Evolutionary conservation across 2,329 filamentous ascomycete species (phyloP), one percentile per base, ranked within the genome.

Genomic region (Trichoderma breve): DNA sequence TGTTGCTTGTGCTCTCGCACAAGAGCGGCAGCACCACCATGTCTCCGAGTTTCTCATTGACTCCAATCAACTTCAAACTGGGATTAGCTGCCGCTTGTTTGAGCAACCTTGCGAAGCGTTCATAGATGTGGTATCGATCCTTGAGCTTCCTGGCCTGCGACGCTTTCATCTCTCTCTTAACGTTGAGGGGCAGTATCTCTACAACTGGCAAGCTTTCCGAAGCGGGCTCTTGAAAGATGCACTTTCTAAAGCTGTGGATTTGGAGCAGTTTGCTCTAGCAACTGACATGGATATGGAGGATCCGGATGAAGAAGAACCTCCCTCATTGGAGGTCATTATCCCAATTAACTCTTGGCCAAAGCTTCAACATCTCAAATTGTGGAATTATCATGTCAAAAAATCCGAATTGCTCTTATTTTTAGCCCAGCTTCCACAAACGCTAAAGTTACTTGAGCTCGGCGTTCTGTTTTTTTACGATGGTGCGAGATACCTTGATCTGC

Each of bases 341-440:
- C 78, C 80, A 0, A 15, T 80, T 3, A 72, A 78, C 0, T 74
- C 71, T 1, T 81, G 77, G 80, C 51, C 71, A 0, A 72, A 71
- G 0, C 73, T 84, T 7, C 73, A 73, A 0, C 79, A 80, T 34
- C 80, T 83, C 71, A 72, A 75, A 3, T 74, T 83, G 2, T 77
- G 74, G 1, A 61, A 73, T 15, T 78, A 79, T 6, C 15, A 76
- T 0, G 76, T 81, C 0, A 70, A 78, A 36, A 71, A 78, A 34
- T 58, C 72, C 1, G 78, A 81, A 34, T 36, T 67, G 15, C 32
- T 67, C 64, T 57, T 9, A 28, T 43, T 57, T 15, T 34, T 67
- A 15, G 15, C 51, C 5, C 21, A 58, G 18, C 32, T 58, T 28
- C 51, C 51, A 3, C 53, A 34, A 5, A 58, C 64, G 2, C 34